Evolutionary conservation across 495 filamentous ascomycete genomes (phyloP).

Genomic region (Penicillium herquei): DNA sequence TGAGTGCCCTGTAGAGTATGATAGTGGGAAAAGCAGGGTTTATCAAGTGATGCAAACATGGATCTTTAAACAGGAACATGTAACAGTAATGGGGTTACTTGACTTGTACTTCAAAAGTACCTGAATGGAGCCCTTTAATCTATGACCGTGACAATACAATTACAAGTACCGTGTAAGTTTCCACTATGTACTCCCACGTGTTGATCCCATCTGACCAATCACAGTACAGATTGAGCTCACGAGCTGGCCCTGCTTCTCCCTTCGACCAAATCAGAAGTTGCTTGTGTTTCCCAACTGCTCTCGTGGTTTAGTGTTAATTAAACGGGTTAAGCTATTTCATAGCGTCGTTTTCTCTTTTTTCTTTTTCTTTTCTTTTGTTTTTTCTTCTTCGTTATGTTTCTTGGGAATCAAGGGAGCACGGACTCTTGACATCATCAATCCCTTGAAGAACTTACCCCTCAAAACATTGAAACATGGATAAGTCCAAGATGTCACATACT

Average conservation of each 20-base stretch:
- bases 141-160: too few species aligned
- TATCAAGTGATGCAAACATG: too few species aligned
- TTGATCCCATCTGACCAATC: constrained; percentile 3
- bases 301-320: background rate
- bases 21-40: too few species aligned
- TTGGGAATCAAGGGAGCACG: background rate
- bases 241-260: background rate
- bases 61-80: too few species aligned
- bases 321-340: background rate
- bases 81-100: too few species aligned
- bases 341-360: background rate
- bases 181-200: background rate
- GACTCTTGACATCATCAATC: background rate
- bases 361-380: background rate
- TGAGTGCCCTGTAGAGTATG: too few species aligned
- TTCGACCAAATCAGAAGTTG: background rate
- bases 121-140: too few species aligned
- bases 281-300: background rate
- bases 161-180: background rate
- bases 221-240: constrained; percentile 3
- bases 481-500: constrained; percentile 1
- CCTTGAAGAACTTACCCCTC: background rate
- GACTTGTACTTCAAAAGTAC: too few species aligned
- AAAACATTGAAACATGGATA: constrained; percentile 1
- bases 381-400: background rate